Conservation (phyloP, 441 rosid genomes). For the Kokia cookei region DNA sequence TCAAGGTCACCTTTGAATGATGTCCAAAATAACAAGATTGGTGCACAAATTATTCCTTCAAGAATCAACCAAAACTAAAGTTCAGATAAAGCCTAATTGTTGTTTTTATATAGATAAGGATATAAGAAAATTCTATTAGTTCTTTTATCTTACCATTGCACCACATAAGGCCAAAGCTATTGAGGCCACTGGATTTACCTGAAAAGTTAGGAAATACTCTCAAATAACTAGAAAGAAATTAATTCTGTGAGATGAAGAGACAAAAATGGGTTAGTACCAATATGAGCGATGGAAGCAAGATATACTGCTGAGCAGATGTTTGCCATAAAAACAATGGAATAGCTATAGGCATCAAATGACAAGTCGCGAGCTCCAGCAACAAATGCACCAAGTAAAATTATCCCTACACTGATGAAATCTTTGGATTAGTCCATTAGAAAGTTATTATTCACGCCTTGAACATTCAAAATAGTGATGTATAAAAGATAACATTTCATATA, state of each 20-base stretch:
- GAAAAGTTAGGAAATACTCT: slow-evolving; percentile 3
- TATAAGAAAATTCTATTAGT: not conserved
- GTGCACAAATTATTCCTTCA: slow-evolving; percentile 39
- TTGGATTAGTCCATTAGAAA: slow-evolving; percentile 17
- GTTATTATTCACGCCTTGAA: slow-evolving; percentile 3
- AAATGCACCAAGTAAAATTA: slow-evolving; percentile 48
- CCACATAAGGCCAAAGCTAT: slow-evolving; percentile 57
- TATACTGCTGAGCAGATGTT: slow-evolving; percentile 56
- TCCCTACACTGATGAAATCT: slow-evolving; percentile 48
- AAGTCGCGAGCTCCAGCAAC: slow-evolving; percentile 64
- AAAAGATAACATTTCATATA: not conserved
- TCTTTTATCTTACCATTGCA: slow-evolving; percentile 35
- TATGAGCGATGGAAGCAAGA: slow-evolving; percentile 47
- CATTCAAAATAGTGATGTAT: not conserved
- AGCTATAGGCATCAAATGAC: slow-evolving; percentile 57
- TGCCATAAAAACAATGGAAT: slow-evolving; percentile 50
- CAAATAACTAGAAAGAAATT: not conserved
- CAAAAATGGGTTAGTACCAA: slow-evolving; percentile 31
- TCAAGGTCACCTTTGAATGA: slow-evolving; percentile 41
- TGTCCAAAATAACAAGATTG: slow-evolving; percentile 48
- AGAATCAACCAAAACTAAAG: not conserved
- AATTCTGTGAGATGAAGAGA: not conserved
- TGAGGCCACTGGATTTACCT: slow-evolving; percentile 51
- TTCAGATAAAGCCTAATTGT: not conserved
- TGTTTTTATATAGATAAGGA: not conserved